Evolutionary conservation across 495 filamentous ascomycete genomes (phyloP), one percentile per base, ranked within the genome.

Genomic region (Pyrenula massariospora): DNA sequence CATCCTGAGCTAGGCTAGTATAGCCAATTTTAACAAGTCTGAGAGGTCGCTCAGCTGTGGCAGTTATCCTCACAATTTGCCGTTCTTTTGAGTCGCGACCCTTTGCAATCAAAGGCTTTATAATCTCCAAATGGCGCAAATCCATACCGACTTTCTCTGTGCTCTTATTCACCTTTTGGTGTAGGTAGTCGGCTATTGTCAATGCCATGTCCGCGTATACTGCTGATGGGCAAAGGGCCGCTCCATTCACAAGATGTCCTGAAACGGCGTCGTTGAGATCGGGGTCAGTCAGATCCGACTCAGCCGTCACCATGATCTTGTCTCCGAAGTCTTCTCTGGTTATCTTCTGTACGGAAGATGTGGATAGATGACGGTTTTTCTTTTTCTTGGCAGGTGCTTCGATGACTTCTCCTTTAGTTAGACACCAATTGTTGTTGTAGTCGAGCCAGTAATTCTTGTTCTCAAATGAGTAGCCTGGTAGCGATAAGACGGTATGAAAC

Each of bases 361-460:
- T 70, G 58, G 11, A 65, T 66, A 20, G 69, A 61, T 12, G 64
- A 64, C n/a, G 72, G 61, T 1, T 65, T 61, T 2, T 69, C 48
- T 0, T 36, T 50, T 15, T 23, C 56, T 57, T 67, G 24, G 56
- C 65, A 50, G 56, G 55, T 0, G 59, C 61, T 21, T 63, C 57
- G 5, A 58, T 59, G 0, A 62, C 60, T 47, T 73, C 68, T 48
- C 74, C 74, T 59, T 78, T 79, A 10, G 62, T 60, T 22, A 81
- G 62, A 25, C 65, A 76, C 67, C 75, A 81, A 59, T 80, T 71
- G 57, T 86, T 83, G 12, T 73, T 76, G 66, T 91, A 91, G 12
- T 84, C 75, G 21, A 91, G 79, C 89, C 89, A 93, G 68, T 90
- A 89, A 60, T 86, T 84, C 74, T 90, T 91, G 25, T 83, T 68